A percentile compares a stretch with the other conserved stretches of the same genome.
These are phyloP conservation scores for Boletales sp. DNA, from an alignment of 768 basidiomycete genomes.

Conservation along the genomic window DNA sequence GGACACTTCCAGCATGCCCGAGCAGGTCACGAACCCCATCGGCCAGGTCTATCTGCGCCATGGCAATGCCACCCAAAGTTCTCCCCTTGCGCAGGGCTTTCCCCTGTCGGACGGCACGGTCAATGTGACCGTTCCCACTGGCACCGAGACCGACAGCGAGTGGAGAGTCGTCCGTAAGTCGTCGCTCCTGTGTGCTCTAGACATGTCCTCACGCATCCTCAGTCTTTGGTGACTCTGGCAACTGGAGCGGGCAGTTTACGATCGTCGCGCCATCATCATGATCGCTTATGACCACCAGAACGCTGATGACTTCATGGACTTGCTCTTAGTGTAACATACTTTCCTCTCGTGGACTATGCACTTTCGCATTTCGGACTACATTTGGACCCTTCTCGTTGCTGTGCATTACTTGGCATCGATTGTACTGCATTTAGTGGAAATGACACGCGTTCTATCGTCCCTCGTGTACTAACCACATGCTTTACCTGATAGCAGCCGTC, in stretches of 20 bases:
- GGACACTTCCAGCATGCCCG: conserved; percentile 40
- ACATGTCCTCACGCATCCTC: not conserved
- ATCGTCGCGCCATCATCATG: conserved; percentile 30
- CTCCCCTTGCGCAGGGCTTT: conserved; percentile 39
- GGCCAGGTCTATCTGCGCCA: conserved; percentile 44
- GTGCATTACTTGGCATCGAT: too few relatives aligned
- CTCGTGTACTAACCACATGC: conserved; percentile 1
- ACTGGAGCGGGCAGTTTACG: conserved; percentile 42
- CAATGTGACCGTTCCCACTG: conserved; percentile 38
- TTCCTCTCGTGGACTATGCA: conserved; percentile 9
- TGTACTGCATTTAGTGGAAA: too few relatives aligned
- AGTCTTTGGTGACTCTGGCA: conserved; percentile 58
- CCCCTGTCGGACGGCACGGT: conserved; percentile 32
- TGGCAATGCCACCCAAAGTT: conserved; percentile 24
- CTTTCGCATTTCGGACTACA: not conserved
- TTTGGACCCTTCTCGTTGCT: too few relatives aligned
- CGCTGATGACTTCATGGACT: conserved; percentile 10
- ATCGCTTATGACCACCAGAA: conserved; percentile 4
- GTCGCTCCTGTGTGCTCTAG: not conserved
- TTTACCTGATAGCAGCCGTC: conserved; percentile 10
- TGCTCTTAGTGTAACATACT: not conserved
- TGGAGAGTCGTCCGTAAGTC: conserved; percentile 47
- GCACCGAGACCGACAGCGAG: conserved; percentile 32
- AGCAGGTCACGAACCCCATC: conserved; percentile 44
- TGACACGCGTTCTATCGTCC: too few relatives aligned